Conservation (phyloP, 2,329 filamentous ascomycete species). For the Byssothecium circinans region DNA sequence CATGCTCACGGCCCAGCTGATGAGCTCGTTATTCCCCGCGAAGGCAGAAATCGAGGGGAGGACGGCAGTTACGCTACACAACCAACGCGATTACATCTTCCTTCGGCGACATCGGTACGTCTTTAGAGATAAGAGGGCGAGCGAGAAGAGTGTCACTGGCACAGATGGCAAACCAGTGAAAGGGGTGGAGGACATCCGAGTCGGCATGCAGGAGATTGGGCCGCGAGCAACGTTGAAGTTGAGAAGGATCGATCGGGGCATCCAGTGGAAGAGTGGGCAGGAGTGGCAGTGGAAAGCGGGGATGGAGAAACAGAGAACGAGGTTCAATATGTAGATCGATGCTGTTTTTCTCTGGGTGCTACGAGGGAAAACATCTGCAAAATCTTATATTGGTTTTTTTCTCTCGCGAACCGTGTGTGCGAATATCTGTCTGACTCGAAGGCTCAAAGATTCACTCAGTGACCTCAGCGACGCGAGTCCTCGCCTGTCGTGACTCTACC, state of each 20-base stretch:
- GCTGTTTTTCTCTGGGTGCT: too few species aligned
- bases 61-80: conserved; percentile 90
- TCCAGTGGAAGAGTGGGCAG: conserved; percentile 73
- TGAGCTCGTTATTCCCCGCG: conserved; percentile 77
- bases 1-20: conserved; percentile 79
- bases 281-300: conserved; percentile 97
- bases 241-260: conserved; percentile 85
- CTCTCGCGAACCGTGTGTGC: too few species aligned
- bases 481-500: too few species aligned
- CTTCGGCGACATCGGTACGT: conserved; percentile 87
- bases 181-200: conserved; percentile 81
- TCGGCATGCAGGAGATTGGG: conserved; percentile 87
- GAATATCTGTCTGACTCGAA: too few species aligned
- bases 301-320: conserved; percentile 92
- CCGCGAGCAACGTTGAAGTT: conserved; percentile 77
- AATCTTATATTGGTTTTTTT: too few species aligned
- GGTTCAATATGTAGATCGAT: conserved; percentile 75
- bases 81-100: conserved; percentile 96
- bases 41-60: conserved; percentile 81
- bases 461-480: too few species aligned
- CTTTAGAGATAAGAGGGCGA: conserved; percentile 83
- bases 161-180: conserved; percentile 80
- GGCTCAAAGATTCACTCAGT: too few species aligned
- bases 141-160: conserved; percentile 82
- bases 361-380: too few species aligned